These are phyloP conservation scores for Linnemannia exigua DNA, from an alignment of 192 early-diverging fungal species.

Conservation along the genomic window DNA sequence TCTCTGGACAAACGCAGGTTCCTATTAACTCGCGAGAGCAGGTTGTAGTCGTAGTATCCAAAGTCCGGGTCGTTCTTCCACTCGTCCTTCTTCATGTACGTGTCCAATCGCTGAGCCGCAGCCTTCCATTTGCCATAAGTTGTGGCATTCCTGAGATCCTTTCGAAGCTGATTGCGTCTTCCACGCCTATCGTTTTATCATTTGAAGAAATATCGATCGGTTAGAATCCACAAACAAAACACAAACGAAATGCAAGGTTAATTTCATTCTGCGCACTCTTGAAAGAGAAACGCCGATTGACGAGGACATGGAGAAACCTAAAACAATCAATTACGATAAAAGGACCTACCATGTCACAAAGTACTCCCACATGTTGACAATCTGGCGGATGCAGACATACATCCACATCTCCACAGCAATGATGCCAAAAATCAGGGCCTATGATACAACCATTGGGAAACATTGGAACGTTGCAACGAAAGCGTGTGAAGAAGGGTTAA, in stretches of 20 bases:
- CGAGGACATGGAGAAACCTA: background rate
- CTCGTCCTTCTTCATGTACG: constrained; percentile 73
- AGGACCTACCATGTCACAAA: constrained; percentile 68
- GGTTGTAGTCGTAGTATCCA: constrained; percentile 74
- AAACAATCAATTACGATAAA: background rate
- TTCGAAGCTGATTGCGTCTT: constrained; percentile 59
- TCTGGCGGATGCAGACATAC: constrained; percentile 70
- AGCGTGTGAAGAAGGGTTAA: background rate
- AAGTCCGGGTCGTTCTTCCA: constrained; percentile 75
- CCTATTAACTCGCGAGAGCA: constrained; percentile 72
- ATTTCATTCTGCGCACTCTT: background rate
- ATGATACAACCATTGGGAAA: too few relatives aligned
- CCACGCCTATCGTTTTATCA: constrained; percentile 63
- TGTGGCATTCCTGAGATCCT: constrained; percentile 62
- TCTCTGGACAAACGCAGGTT: constrained; percentile 57
- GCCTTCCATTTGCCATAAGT: constrained; percentile 76
- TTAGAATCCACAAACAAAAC: background rate
- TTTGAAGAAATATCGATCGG: background rate
- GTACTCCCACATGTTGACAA: constrained; percentile 77
- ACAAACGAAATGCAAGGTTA: background rate
- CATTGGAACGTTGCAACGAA: background rate
- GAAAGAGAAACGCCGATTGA: background rate
- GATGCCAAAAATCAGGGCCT: constrained; percentile 68
- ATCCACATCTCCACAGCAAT: constrained; percentile 73
- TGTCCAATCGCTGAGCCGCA: constrained; percentile 72